A percentile compares a stretch with the other conserved stretches of the same genome.
phyloP scores from a whole-genome alignment of 163 green algal species.

The Picocystis sp. region DNA sequence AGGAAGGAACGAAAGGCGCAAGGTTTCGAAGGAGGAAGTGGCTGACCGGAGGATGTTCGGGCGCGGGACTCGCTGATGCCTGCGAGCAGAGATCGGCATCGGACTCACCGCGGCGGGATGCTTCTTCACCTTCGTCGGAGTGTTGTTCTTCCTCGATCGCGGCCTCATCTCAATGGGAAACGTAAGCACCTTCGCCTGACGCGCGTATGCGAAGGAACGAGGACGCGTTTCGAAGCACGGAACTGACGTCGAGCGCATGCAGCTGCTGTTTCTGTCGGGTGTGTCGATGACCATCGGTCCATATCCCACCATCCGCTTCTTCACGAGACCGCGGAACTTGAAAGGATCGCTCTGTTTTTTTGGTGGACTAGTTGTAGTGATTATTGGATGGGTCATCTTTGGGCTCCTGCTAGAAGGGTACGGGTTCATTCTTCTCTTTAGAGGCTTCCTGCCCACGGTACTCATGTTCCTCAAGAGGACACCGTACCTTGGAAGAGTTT shows the following conservation, averaged over 20 bases:
- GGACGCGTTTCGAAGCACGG: background rate
- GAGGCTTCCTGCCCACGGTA: constrained; percentile 80
- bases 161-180: constrained; percentile 93
- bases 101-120: constrained; percentile 82
- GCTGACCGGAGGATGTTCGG: too few species aligned
- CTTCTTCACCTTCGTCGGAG: constrained; percentile 77
- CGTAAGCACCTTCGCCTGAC: constrained; percentile 30
- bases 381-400: constrained; percentile 71
- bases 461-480: constrained; percentile 71
- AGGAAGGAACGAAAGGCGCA: too few species aligned
- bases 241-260: background rate
- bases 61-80: background rate
- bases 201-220: background rate
- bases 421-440: constrained; percentile 87
- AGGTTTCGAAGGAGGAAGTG: too few species aligned
- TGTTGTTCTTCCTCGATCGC: constrained; percentile 92
- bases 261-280: constrained; percentile 80
- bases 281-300: constrained; percentile 79
- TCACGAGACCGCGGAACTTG: constrained; percentile 63
- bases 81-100: constrained; percentile 81
- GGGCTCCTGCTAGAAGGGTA: constrained; percentile 72
- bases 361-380: constrained; percentile 50
- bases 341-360: constrained; percentile 66
- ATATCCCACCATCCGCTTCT: constrained; percentile 66
- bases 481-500: constrained; percentile 53